Conservation (phyloP, 177 flowering plant species). For the Vitis hybrid region DNA sequence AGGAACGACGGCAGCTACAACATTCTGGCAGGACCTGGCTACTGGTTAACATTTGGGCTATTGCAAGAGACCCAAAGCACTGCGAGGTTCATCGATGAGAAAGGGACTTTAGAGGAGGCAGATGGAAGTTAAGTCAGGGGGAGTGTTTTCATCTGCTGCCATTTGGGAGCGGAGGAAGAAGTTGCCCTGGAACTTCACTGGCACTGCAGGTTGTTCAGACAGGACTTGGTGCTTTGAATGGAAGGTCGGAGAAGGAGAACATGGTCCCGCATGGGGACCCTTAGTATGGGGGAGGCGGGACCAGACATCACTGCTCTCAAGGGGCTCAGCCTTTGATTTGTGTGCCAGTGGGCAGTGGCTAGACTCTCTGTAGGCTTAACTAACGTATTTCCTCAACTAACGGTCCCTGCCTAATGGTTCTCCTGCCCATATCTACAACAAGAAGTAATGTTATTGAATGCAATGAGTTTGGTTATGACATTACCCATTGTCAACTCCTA, state of each 20-base stretch:
- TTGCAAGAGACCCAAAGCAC: conserved; percentile 44
- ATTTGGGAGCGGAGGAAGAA: conserved; percentile 60
- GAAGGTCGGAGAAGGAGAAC: conserved; percentile 23
- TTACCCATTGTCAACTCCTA: no score
- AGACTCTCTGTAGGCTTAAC: conserved; percentile 8
- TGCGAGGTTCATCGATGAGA: conserved; percentile 41
- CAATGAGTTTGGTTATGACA: no score
- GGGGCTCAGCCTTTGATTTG: conserved; percentile 27
- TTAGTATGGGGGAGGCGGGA: conserved; percentile 22
- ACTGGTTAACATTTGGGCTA: conserved; percentile 44
- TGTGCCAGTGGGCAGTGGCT: conserved; percentile 16
- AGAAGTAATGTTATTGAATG: no score
- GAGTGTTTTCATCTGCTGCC: conserved; percentile 39
- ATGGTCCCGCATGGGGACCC: conserved; percentile 6
- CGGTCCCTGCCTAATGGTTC: no score
- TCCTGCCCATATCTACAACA: no score
- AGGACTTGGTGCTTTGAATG: conserved; percentile 47
- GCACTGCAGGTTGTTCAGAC: conserved; percentile 37
- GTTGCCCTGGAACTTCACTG: conserved; percentile 49
- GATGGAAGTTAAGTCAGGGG: conserved; percentile 34
- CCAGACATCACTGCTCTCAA: conserved; percentile 17
- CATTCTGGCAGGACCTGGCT: conserved; percentile 34
- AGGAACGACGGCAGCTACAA: conserved; percentile 27
- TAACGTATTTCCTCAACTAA: no score
- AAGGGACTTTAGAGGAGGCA: conserved; percentile 2